phyloP scores from a whole-genome alignment of 1,139 yeast genomes.

The Geotrichum histeridarum region DNA sequence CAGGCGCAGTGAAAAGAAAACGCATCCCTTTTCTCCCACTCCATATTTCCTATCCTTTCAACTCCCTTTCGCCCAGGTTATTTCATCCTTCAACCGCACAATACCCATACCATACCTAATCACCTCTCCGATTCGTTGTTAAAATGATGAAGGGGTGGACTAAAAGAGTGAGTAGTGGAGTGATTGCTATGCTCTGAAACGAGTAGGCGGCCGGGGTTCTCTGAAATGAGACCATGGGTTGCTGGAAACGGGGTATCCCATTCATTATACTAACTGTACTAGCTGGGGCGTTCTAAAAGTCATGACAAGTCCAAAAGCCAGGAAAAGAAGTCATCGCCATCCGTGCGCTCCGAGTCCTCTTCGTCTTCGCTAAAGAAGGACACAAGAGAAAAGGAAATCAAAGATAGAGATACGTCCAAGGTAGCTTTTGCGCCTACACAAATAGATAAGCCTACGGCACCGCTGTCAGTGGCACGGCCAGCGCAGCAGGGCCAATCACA shows the following conservation, averaged over 20 bases:
- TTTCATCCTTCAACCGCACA: not conserved
- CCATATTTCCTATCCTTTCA: no score
- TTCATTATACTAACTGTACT: conserved; percentile 1
- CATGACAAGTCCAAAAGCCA: conserved; percentile 24
- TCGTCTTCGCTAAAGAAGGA: conserved; percentile 17
- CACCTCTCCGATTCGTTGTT: not conserved
- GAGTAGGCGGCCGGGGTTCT: not conserved
- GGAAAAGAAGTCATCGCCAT: conserved; percentile 16
- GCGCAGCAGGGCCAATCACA: conserved; percentile 1
- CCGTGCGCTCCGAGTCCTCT: conserved; percentile 13
- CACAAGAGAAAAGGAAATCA: conserved; percentile 17
- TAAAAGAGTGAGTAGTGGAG: conserved; percentile 28
- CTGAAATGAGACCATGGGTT: no score
- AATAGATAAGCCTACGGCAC: conserved; percentile 5
- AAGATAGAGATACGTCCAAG: conserved; percentile 13
- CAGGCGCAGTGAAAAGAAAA: no score
- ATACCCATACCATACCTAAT: no score
- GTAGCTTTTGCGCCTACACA: not conserved
- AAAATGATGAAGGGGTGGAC: conserved; percentile 42
- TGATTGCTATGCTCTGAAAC: no score
- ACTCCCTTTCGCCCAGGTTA: not conserved
- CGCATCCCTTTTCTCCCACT: no score
- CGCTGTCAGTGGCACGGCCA: conserved; percentile 1
- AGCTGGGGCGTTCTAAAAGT: conserved; percentile 33
- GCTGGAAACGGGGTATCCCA: no score